These are phyloP conservation scores for Phytophthora fragariaefolia DNA, from an alignment of 352 stramenopile species.

Conservation along the genomic window DNA sequence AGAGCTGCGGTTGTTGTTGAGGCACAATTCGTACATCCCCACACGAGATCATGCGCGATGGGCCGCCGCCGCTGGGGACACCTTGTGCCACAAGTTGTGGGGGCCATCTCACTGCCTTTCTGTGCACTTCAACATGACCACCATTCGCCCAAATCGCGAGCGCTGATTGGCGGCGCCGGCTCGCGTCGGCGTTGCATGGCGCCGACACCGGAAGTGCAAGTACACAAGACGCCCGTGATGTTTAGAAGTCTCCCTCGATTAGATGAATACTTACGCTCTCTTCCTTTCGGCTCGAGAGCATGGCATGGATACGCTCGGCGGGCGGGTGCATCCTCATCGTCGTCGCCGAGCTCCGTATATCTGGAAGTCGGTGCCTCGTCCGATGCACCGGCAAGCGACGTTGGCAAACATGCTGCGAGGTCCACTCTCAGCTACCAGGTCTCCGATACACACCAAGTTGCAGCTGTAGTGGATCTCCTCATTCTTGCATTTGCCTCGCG, in stretches of 20 bases:
- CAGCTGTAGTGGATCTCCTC: conserved; percentile 1
- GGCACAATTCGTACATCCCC: neutral
- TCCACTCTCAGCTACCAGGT: neutral
- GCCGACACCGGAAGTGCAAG: conserved; percentile 3
- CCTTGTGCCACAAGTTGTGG: neutral
- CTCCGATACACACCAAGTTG: conserved; percentile 3
- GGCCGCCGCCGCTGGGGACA: neutral
- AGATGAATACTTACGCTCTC: conserved; percentile 15
- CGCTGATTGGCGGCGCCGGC: too few species aligned
- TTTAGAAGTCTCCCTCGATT: conserved; percentile 23
- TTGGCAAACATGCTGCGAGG: neutral
- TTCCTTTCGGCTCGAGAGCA: conserved; percentile 22
- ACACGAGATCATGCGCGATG: neutral
- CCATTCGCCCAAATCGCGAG: too few species aligned
- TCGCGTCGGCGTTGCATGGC: too few species aligned
- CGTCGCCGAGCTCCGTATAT: conserved; percentile 27
- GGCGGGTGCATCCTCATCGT: conserved; percentile 13
- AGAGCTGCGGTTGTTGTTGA: neutral
- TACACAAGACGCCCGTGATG: conserved; percentile 10
- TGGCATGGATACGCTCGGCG: conserved; percentile 9
- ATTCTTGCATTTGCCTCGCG: conserved; percentile 17
- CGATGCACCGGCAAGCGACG: too few species aligned
- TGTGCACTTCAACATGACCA: conserved; percentile 34
- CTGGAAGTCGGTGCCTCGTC: neutral
- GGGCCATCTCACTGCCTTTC: conserved; percentile 12